phyloP scores from a whole-genome alignment of 2,329 filamentous ascomycete genomes.

The Fusarium sororula region DNA sequence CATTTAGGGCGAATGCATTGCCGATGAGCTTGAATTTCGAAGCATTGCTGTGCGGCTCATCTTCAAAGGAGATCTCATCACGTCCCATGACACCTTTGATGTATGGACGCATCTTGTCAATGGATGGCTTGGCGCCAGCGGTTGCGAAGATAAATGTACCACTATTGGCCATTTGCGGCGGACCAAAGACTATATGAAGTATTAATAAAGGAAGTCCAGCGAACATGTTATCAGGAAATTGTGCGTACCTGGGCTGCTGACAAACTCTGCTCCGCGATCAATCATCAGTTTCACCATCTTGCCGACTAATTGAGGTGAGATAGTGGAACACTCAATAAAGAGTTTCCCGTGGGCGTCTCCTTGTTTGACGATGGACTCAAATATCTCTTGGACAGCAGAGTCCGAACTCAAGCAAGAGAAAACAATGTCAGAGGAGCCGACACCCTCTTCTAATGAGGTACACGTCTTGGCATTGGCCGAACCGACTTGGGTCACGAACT shows the following conservation, averaged over 20 bases:
- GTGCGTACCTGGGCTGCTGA: neutral
- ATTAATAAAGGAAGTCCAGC: fast-evolving
- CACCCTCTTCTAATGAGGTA: neutral
- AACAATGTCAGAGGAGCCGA: fast-evolving
- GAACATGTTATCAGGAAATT: no score
- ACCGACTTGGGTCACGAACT: neutral
- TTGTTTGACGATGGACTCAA: no score
- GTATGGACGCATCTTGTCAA: neutral
- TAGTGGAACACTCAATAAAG: neutral
- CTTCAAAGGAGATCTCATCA: neutral
- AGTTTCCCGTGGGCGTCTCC: neutral
- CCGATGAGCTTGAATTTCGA: neutral
- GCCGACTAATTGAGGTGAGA: neutral
- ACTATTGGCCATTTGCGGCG: neutral
- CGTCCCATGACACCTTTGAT: neutral
- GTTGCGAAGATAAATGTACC: neutral
- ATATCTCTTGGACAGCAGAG: neutral
- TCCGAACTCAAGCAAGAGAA: neutral
- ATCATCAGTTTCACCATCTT: neutral
- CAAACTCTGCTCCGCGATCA: neutral
- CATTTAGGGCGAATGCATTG: neutral
- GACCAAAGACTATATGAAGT: neutral
- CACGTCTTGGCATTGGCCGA: neutral
- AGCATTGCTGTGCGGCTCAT: fast-evolving
- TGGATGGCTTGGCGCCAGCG: neutral